phyloP scores from a whole-genome alignment of 2,329 filamentous ascomycete genomes.

The Seiridium unicorne region DNA sequence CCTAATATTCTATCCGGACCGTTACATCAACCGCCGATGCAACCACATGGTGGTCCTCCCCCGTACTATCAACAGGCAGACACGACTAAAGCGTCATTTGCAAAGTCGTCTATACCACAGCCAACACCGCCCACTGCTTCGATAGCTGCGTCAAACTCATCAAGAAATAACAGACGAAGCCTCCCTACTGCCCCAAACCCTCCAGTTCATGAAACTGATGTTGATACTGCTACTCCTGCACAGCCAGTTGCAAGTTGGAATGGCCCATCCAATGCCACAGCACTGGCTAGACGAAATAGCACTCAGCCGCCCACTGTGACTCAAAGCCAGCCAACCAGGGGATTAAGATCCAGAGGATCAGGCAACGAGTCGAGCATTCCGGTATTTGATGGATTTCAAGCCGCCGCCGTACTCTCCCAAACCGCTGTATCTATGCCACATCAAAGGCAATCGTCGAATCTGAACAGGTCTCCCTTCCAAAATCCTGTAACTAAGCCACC shows the following conservation, averaged over 20 bases:
- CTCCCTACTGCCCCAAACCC: not conserved
- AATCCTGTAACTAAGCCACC: constrained; percentile 8
- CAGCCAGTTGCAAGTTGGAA: constrained; percentile 3
- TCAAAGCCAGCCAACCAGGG: constrained; percentile 19
- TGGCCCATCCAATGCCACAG: constrained; percentile 12
- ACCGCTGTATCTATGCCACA: constrained; percentile 19
- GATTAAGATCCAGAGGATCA: constrained; percentile 19
- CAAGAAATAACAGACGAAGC: not conserved
- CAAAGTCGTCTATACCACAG: no score
- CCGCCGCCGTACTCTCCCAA: constrained; percentile 20
- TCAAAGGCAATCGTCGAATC: constrained; percentile 25
- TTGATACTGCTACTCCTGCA: not conserved
- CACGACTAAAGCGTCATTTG: not conserved
- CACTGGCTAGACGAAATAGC: constrained; percentile 12
- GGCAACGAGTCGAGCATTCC: constrained; percentile 16
- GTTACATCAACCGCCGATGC: constrained; percentile 18
- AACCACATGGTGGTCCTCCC: not conserved
- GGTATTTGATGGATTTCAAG: constrained; percentile 16
- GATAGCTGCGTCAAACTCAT: no score
- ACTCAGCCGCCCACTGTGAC: constrained; percentile 16
- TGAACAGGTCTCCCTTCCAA: constrained; percentile 25
- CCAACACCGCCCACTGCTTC: no score
- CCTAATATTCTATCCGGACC: constrained; percentile 27
- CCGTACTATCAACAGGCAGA: constrained; percentile 2
- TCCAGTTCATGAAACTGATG: not conserved